Evolutionary conservation across 2,329 filamentous ascomycete species (phyloP).

Genomic region (Alternaria triticina): DNA sequence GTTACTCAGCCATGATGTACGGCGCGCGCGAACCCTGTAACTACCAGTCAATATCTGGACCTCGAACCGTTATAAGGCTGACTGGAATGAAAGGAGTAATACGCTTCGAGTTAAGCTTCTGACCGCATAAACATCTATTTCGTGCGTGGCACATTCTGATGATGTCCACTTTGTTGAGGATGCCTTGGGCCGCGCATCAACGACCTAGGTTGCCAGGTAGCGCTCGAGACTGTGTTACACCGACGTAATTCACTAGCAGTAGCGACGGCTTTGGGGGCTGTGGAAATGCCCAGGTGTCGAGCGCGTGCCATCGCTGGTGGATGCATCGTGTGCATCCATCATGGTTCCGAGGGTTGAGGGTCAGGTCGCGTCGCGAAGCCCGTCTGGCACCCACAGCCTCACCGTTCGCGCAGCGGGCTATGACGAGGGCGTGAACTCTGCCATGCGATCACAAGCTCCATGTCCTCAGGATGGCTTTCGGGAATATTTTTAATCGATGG

Average conservation of each 20-base stretch:
- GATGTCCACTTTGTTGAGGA: slow-evolving; percentile 9
- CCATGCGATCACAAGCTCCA: neutral
- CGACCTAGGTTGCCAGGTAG: slow-evolving; percentile 6
- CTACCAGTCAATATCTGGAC: slow-evolving; percentile 31
- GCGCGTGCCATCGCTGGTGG: neutral
- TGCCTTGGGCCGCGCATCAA: slow-evolving; percentile 17
- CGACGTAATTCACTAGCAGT: neutral
- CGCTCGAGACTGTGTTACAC: neutral
- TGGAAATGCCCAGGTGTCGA: neutral
- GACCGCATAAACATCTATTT: slow-evolving; percentile 12
- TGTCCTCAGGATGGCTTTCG: neutral
- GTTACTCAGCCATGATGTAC: slow-evolving; percentile 25
- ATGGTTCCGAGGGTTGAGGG: neutral
- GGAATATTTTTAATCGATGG: neutral
- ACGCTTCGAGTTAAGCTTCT: slow-evolving; percentile 21
- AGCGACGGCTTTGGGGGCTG: neutral
- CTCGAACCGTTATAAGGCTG: slow-evolving; percentile 39
- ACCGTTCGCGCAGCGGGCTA: slow-evolving; percentile 2
- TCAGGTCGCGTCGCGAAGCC: neutral
- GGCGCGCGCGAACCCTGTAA: slow-evolving; percentile 33
- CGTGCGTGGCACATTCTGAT: slow-evolving; percentile 18
- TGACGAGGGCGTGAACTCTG: slow-evolving; percentile 6
- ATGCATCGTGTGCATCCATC: neutral
- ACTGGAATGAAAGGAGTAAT: slow-evolving; percentile 29
- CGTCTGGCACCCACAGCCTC: neutral